phyloP scores from a whole-genome alignment of 192 early-diverging fungal species.

The Gryganskiella cystojenkinii region DNA sequence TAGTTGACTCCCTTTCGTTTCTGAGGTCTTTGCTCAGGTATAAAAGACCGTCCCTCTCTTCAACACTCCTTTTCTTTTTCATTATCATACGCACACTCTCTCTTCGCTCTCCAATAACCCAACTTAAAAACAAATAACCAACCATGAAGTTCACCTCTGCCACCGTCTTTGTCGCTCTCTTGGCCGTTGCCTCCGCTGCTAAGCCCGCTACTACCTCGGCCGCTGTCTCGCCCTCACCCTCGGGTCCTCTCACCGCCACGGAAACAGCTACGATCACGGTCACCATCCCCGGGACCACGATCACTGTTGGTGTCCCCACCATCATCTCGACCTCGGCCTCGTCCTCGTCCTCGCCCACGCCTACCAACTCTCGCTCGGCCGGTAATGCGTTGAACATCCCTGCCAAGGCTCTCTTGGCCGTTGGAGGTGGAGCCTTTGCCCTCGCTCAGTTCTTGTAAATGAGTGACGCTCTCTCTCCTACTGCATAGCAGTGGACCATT shows the following conservation, averaged over 20 bases:
- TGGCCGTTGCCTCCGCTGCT: conserved; percentile 20
- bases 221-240: background rate
- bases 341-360: background rate
- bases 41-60: background rate
- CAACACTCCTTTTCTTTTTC: background rate
- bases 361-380: background rate
- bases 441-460: conserved; percentile 30
- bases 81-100: background rate
- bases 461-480: background rate
- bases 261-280: conserved; percentile 1
- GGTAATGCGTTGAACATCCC: conserved; percentile 13
- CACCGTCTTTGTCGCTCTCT: conserved; percentile 3
- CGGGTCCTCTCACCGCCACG: background rate
- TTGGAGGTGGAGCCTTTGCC: conserved; percentile 19
- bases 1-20: background rate
- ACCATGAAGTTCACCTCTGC: conserved; percentile 41
- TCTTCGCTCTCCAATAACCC: background rate
- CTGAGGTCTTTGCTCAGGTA: background rate
- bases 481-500: no score
- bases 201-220: background rate
- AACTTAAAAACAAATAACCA: background rate
- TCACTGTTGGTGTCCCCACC: conserved; percentile 7
- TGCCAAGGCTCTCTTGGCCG: conserved; percentile 16
- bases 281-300: background rate
- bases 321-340: conserved; percentile 10